Evolutionary conservation across 2,329 filamentous ascomycete species (phyloP).

Genomic region (Aspergillus pseudotamarii): DNA sequence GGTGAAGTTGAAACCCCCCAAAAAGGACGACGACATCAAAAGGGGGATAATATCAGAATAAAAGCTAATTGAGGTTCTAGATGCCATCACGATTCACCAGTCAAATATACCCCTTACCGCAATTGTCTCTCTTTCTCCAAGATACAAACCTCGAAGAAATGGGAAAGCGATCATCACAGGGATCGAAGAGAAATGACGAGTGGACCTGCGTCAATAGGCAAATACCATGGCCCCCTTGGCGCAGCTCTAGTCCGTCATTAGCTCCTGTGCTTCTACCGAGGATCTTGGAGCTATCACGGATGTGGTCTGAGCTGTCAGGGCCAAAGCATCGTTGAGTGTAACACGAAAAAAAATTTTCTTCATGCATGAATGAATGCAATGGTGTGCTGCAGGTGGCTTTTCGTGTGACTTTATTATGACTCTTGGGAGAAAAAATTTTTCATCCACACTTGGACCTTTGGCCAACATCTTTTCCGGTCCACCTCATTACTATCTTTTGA

Average conservation of each 20-base stretch:
- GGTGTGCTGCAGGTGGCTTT: neutral
- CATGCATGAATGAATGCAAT: constrained; percentile 1
- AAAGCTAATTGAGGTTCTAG: neutral
- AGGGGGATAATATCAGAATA: neutral
- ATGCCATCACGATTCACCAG: neutral
- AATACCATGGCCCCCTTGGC: neutral
- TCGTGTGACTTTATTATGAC: neutral
- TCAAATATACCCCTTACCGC: neutral
- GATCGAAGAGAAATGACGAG: constrained; percentile 7
- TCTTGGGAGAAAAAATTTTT: neutral
- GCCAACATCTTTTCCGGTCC: neutral
- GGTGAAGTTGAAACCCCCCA: neutral
- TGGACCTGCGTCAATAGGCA: constrained; percentile 1
- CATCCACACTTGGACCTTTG: neutral
- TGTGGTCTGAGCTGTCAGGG: constrained; percentile 4
- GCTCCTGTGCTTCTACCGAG: constrained; percentile 6
- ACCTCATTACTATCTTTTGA: neutral
- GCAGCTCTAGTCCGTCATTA: constrained; percentile 1
- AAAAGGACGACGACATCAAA: neutral
- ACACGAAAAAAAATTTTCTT: neutral
- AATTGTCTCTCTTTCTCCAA: neutral
- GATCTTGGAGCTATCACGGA: constrained; percentile 2
- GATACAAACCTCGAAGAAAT: neutral
- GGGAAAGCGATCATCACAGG: constrained; percentile 9
- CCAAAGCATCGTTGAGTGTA: neutral